A percentile compares a stretch with the other conserved stretches of the same genome.
phyloP scores from a whole-genome alignment of 2,329 filamentous ascomycete genomes.

The Neurospora sp. region DNA sequence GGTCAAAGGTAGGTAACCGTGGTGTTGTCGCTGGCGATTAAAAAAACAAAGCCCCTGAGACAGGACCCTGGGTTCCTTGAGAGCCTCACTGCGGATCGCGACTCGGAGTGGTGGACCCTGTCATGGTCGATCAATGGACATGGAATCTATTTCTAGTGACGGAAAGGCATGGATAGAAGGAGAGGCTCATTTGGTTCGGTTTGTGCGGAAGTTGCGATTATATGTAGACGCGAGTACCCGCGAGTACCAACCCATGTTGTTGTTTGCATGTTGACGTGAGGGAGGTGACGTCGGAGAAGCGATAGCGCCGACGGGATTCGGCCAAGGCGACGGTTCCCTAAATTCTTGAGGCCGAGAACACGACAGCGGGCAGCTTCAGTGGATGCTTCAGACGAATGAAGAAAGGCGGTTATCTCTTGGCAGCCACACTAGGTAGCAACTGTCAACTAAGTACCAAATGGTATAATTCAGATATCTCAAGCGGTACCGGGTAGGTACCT shows the following conservation, averaged over 20 bases:
- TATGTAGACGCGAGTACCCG: background rate
- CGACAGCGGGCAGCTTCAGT: background rate
- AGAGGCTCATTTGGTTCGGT: background rate
- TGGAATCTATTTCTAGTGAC: background rate
- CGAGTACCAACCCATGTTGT: background rate
- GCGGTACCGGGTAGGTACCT: background rate
- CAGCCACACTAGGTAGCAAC: background rate
- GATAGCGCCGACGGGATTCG: background rate
- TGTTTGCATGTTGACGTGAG: background rate
- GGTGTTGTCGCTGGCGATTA: background rate
- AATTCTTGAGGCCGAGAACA: background rate
- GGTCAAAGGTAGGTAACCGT: background rate
- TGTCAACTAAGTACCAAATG: background rate
- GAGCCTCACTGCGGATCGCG: background rate
- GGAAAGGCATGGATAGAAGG: background rate
- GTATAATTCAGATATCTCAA: background rate
- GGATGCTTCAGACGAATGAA: background rate
- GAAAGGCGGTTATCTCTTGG: background rate
- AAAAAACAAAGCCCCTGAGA: background rate
- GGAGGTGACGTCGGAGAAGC: background rate
- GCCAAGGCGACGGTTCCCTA: background rate
- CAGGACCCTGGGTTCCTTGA: background rate
- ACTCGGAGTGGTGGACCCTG: background rate
- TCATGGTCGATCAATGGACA: background rate
- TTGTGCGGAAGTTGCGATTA: background rate